Conservation (phyloP, 2,329 filamentous ascomycete genomes). For the Fusarium camptoceras region DNA sequence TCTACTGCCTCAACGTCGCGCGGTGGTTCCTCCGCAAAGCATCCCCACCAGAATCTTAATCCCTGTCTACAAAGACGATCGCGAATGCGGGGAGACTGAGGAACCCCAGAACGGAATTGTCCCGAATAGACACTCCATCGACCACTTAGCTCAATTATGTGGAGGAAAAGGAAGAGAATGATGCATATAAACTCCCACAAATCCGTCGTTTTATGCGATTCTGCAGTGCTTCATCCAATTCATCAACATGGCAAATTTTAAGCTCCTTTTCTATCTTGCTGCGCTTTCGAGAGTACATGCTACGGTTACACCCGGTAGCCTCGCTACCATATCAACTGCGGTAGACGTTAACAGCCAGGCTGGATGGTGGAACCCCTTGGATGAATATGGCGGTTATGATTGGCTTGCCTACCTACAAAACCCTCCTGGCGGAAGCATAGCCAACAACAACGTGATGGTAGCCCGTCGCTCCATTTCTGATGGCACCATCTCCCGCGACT, state of each 20-base stretch:
- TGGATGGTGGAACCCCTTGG: constrained; percentile 45
- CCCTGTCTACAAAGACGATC: neutral
- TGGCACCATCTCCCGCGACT: constrained; percentile 40
- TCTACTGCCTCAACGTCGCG: neutral
- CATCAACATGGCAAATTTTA: neutral
- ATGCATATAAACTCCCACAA: neutral
- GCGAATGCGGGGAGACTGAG: neutral
- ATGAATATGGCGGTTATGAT: constrained; percentile 42
- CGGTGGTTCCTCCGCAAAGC: neutral
- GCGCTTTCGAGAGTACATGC: constrained; percentile 1
- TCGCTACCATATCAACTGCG: constrained; percentile 12
- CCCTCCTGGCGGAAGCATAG: constrained; percentile 33
- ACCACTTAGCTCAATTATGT: neutral
- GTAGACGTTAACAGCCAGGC: constrained; percentile 43
- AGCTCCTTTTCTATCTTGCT: neutral
- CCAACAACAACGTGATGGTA: constrained; percentile 46
- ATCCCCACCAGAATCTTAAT: neutral
- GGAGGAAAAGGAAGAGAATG: neutral
- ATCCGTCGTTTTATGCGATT: neutral
- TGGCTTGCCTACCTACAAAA: constrained; percentile 44
- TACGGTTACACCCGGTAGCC: neutral
- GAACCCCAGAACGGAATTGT: neutral
- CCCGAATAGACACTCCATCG: neutral
- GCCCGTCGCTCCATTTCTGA: constrained; percentile 32
- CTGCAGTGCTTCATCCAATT: neutral